Conservation (phyloP, 1,139 yeast species). For the Lizanozyma gosingica region DNA sequence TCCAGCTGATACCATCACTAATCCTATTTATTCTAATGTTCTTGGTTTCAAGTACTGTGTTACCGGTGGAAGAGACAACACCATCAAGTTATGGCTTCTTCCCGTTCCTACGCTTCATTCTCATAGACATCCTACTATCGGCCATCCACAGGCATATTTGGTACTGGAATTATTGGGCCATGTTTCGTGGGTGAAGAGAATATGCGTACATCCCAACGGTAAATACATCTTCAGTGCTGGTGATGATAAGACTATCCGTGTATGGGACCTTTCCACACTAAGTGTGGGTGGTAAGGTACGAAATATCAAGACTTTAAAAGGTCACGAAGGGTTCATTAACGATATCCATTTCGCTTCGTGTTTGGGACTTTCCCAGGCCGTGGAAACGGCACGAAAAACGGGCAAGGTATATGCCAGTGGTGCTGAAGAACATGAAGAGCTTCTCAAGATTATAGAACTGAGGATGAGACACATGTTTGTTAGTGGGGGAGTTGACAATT, state of each 20-base stretch:
- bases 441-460: slow-evolving; percentile 7
- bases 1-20: slow-evolving; percentile 22
- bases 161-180: slow-evolving; percentile 59
- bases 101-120: slow-evolving; percentile 52
- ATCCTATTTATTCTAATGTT: slow-evolving; percentile 19
- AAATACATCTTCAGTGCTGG: slow-evolving; percentile 61
- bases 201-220: slow-evolving; percentile 71
- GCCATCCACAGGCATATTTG: slow-evolving; percentile 52
- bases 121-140: slow-evolving; percentile 53
- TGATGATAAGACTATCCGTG: slow-evolving; percentile 67
- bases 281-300: slow-evolving; percentile 35
- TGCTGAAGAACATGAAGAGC: slow-evolving; percentile 10
- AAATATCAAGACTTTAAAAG: slow-evolving; percentile 42
- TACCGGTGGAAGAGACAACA: slow-evolving; percentile 76
- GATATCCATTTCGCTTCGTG: slow-evolving; percentile 54
- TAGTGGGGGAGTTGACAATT: slow-evolving; percentile 53
- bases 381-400: slow-evolving; percentile 2
- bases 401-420: slow-evolving; percentile 5
- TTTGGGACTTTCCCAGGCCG: slow-evolving; percentile 14
- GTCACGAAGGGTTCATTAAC: slow-evolving; percentile 70
- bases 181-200: slow-evolving; percentile 76
- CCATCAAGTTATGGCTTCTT: slow-evolving; percentile 66
- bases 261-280: slow-evolving; percentile 68
- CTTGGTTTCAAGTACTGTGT: slow-evolving; percentile 62
- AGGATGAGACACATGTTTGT: slow-evolving; percentile 31